Evolutionary conservation across 2,329 filamentous ascomycete species (phyloP).

Genomic region (Hirsutella minnesotensis): DNA sequence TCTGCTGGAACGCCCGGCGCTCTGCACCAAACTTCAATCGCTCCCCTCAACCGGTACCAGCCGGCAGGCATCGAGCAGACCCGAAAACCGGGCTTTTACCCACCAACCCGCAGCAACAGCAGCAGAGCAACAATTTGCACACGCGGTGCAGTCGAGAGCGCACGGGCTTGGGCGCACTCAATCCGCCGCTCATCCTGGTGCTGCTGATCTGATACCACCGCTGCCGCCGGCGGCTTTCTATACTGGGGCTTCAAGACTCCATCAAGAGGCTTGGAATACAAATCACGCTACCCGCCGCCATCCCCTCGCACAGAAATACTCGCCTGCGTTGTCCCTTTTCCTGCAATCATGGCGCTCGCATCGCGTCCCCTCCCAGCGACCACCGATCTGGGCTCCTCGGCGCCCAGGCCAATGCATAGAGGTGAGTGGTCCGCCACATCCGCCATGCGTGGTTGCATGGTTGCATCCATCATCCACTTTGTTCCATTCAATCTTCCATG

Average conservation of each 20-base stretch:
- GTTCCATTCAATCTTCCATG: conserved; percentile 1
- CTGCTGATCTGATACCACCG: too few species aligned
- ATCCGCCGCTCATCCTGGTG: too few species aligned
- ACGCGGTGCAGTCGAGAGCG: too few species aligned
- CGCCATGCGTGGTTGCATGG: conserved; percentile 2
- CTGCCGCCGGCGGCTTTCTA: too few species aligned
- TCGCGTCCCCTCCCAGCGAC: neutral
- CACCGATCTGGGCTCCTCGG: neutral
- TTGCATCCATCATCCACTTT: conserved; percentile 1
- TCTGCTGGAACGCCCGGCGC: neutral
- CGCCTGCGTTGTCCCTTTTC: too few species aligned
- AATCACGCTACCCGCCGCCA: too few species aligned
- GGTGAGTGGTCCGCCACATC: conserved; percentile 3
- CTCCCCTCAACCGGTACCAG: neutral
- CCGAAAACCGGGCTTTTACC: neutral
- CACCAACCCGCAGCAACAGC: too few species aligned
- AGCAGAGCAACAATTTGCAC: too few species aligned
- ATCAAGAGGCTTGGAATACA: too few species aligned
- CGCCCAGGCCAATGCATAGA: conserved; percentile 1
- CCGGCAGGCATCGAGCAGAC: neutral
- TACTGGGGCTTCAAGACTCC: too few species aligned
- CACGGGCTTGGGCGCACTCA: too few species aligned
- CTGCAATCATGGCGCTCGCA: neutral
- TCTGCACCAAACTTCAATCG: neutral
- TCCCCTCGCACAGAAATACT: too few species aligned